phyloP scores from a whole-genome alignment of 1,284 basidiomycete genomes.

The Tilletiopsis washingtonensis region DNA sequence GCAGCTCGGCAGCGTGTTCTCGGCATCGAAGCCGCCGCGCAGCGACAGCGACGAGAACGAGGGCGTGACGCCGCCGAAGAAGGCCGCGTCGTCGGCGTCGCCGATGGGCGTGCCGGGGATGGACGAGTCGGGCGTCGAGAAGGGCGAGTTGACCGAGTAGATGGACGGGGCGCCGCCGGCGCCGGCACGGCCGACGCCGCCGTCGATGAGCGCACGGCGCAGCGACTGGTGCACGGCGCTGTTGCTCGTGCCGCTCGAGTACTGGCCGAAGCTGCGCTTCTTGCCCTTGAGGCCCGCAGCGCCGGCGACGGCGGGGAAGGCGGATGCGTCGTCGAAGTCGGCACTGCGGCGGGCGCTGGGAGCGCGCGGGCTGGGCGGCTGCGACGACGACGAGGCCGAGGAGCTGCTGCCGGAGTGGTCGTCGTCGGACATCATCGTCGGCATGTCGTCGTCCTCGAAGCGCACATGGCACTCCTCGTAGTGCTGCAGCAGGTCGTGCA shows the following conservation, averaged over 20 bases:
- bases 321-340: slow-evolving; percentile 32
- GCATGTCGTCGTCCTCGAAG: slow-evolving; percentile 44
- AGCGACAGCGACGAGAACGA: slow-evolving; percentile 43
- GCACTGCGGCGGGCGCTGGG: slow-evolving; percentile 13
- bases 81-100: slow-evolving; percentile 33
- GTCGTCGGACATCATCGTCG: slow-evolving; percentile 36
- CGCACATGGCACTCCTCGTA: slow-evolving; percentile 46
- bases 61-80: slow-evolving; percentile 20
- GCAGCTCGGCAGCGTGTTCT: slow-evolving; percentile 38
- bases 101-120: slow-evolving; percentile 38
- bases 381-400: slow-evolving; percentile 26
- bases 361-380: slow-evolving; percentile 32
- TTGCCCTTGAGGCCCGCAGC: slow-evolving; percentile 22
- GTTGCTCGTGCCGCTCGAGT: slow-evolving; percentile 12
- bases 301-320: slow-evolving; percentile 21
- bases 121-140: slow-evolving; percentile 42
- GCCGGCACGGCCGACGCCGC: slow-evolving; percentile 30
- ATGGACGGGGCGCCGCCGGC: slow-evolving; percentile 29
- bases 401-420: slow-evolving; percentile 30
- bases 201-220: slow-evolving; percentile 42
- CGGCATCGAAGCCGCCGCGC: slow-evolving; percentile 20
- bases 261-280: slow-evolving; percentile 44
- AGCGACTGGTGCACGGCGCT: slow-evolving; percentile 30
- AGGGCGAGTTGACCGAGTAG: slow-evolving; percentile 43
- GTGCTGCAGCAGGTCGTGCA: slow-evolving; percentile 46